Base-by-base conservation (phyloP, 805 yeast species). In the Millerozyma acaciae region DNA sequence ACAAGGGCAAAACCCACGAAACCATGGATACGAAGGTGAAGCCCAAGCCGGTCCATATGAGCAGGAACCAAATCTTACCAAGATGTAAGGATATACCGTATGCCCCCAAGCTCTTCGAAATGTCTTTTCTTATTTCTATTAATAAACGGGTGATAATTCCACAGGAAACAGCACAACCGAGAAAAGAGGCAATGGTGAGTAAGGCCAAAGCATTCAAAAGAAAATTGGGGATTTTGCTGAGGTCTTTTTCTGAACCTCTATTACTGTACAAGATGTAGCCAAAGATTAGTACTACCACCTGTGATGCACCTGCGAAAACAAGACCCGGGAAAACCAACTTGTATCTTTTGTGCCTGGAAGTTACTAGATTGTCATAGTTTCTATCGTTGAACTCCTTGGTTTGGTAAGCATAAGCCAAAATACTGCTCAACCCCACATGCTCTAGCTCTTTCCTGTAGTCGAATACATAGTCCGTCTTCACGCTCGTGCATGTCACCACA, bases 371-470 rank as follows among this genome's bases (percentile, higher is more conserved):
- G 30, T 41, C 30, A 36, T 48, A 43, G 1, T 30, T 18, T 4
- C 34, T 29, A 32, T 40, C 50, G 6, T 39, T 35, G n/a, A 34
- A 36, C n/a, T 34, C 22, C 10, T 32, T 16, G 5, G 46, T 26
- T 28, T 59, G 51, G 39, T 62, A 69, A 0, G 79, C 78, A 45
- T 75, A 76, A 3, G 72, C 73, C 33, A 71, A 49, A 5, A 73
- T 68, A 22, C 62, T 62, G 16, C 55, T 54, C 18, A 75, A 52
- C 3, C 75, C 74, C 15, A 66, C 57, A 0, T 50, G 38, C 2
- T 55, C 39, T 23, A 76, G 44, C 35, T 69, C 62, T 4, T 50
- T 45, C 24, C 72, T 51, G 43, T 75, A 76, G 50, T 75, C 74
- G 45, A 74, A 65, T 2, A 62, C 53, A 37, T 53, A 60, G 18